Conservation (phyloP, 345 rosid species). For the Boechera divaricarpa region DNA sequence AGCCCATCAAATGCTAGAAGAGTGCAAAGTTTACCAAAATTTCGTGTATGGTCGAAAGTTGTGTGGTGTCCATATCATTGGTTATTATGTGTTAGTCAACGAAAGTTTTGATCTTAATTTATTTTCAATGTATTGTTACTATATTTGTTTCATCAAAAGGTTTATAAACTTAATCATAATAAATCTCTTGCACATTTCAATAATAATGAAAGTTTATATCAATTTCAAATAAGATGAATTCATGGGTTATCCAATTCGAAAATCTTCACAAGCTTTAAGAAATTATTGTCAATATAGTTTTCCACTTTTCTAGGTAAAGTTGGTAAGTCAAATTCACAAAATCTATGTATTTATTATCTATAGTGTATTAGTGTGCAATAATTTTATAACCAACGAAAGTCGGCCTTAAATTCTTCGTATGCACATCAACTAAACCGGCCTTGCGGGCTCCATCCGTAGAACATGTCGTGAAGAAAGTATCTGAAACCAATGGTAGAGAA, state of each 20-base stretch:
- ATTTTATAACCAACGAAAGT: background rate
- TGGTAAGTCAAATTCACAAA: background rate
- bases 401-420: background rate
- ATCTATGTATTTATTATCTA: background rate
- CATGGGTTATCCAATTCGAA: background rate
- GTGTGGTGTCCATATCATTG: background rate
- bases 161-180: background rate
- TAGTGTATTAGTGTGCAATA: background rate
- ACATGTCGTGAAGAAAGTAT: conserved; percentile 26
- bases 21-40: background rate
- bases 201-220: background rate
- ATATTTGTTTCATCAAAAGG: background rate
- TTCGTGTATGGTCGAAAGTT: background rate
- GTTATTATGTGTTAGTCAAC: too few relatives aligned
- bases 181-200: background rate
- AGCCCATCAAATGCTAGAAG: background rate
- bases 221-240: background rate
- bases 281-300: too few relatives aligned
- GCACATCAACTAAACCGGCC: conserved; percentile 23
- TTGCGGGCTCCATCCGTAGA: conserved; percentile 18
- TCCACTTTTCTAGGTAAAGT: too few relatives aligned
- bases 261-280: background rate
- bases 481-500: conserved; percentile 22
- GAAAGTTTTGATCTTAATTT: too few relatives aligned
- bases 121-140: background rate